Evolutionary conservation across 2,329 filamentous ascomycete genomes (phyloP).

Genomic region (Thelonectria rubi): DNA sequence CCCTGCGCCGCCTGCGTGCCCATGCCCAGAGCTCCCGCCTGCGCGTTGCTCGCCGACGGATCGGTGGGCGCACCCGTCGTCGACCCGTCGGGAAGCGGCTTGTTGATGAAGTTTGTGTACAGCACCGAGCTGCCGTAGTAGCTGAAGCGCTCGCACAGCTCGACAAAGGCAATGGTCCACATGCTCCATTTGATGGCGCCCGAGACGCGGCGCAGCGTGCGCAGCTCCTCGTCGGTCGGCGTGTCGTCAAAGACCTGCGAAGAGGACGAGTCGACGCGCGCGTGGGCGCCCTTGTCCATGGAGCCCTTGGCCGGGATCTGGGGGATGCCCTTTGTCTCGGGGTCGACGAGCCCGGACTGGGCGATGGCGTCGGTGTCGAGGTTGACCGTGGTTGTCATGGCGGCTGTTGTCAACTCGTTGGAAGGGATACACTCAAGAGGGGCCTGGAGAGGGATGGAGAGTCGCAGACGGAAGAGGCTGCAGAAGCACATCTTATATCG

Average conservation of each 20-base stretch:
- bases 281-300: slow-evolving; percentile 44
- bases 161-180: slow-evolving; percentile 76
- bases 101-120: slow-evolving; percentile 73
- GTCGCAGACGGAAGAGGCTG: too few species aligned
- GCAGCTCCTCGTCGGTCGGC: slow-evolving; percentile 70
- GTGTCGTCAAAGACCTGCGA: slow-evolving; percentile 48
- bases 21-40: slow-evolving; percentile 65
- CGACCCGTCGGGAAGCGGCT: slow-evolving; percentile 62
- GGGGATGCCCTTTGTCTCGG: slow-evolving; percentile 44
- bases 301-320: slow-evolving; percentile 41
- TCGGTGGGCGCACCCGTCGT: slow-evolving; percentile 59
- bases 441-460: neutral
- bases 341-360: slow-evolving; percentile 44
- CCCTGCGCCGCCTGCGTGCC: slow-evolving; percentile 64
- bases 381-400: slow-evolving; percentile 48
- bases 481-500: too few species aligned
- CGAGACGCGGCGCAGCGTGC: slow-evolving; percentile 69
- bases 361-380: slow-evolving; percentile 51
- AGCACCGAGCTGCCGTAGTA: slow-evolving; percentile 78
- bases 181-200: slow-evolving; percentile 71
- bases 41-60: slow-evolving; percentile 37
- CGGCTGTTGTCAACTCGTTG: neutral
- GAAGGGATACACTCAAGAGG: too few species aligned
- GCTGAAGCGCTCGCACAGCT: slow-evolving; percentile 79
- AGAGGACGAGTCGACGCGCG: too few species aligned